Evolutionary conservation across 768 basidiomycete species (phyloP), one percentile per base, ranked within the genome.

Genomic region (Calocera cornea): DNA sequence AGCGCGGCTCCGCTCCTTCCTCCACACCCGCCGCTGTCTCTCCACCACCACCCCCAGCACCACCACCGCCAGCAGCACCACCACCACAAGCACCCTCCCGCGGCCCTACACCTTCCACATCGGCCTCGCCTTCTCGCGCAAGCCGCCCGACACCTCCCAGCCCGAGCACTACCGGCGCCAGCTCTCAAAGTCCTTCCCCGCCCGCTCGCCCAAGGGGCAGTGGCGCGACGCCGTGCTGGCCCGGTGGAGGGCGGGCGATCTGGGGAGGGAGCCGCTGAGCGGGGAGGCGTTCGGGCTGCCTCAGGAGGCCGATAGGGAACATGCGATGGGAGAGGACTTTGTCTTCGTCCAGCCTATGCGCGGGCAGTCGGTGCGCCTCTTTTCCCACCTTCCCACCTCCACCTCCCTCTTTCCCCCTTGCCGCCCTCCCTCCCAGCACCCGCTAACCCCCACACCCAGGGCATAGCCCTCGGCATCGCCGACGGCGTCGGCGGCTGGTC

Each of bases 401-500:
- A 41, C 40, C 19, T 41, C 40, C 19, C 19, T 19, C 19, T 41
- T 19, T 19, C 44, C 19, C 44, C 7, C 44, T 47, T 19, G 3
- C 24, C 44, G 7, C 44, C 3, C 44, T 19, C 44, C 19, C 5
- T 24, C 19, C 44, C 44, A 47, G 19, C 19, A 10, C 10, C 40
- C 19, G 24, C 44, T 47, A 19, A 47, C 8, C 36, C 5, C 36
- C 7, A 19, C 5, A 17, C 40, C 40, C 44, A 91, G 89, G 89
- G 89, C 27, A 75, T 90, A 33, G 83, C 88, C 1, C 80, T 97
- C 65, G 92, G 91, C 40, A 84, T 97, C 2, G 90, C 93, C 41
- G 94, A 97, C 72, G 94, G 94, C 22, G 93, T 97, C 2, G 93
- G 93, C 1, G 93, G 94, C 22, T 97, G 95, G 95, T 83, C 84